These are phyloP conservation scores for Trapa bicornis DNA, from an alignment of 345 rosid species.

Conservation along the genomic window DNA sequence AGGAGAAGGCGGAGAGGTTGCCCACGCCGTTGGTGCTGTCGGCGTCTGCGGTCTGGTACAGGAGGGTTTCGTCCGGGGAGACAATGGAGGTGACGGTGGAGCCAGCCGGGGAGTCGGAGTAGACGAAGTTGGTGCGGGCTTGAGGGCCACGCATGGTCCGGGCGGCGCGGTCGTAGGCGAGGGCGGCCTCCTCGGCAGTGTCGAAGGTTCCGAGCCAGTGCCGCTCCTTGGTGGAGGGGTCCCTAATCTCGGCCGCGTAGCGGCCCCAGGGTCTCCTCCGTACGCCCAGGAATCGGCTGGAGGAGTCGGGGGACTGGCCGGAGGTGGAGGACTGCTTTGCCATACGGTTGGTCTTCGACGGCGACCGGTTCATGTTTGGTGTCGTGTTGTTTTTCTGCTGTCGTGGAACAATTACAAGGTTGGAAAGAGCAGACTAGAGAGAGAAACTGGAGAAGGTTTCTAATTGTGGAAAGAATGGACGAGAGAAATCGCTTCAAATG, in stretches of 20 bases:
- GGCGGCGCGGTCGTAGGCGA: slow-evolving; percentile 76
- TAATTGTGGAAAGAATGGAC: background rate
- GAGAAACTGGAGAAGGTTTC: background rate
- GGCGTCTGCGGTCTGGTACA: background rate
- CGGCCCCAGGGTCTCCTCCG: slow-evolving; percentile 83
- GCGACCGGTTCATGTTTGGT: slow-evolving; percentile 11
- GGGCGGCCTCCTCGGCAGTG: slow-evolving; percentile 74
- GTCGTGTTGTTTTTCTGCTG: background rate
- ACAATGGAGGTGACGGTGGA: slow-evolving; percentile 64
- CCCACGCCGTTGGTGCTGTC: background rate
- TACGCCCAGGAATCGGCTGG: slow-evolving; percentile 50
- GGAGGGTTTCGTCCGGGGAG: slow-evolving; percentile 31
- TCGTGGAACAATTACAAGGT: too few relatives aligned
- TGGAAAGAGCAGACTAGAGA: too few relatives aligned
- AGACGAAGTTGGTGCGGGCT: slow-evolving; percentile 72
- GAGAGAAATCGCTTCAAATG: too few relatives aligned
- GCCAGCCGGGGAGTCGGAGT: slow-evolving; percentile 69
- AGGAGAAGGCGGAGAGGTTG: slow-evolving; percentile 2
- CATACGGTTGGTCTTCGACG: slow-evolving; percentile 37
- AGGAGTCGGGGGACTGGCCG: slow-evolving; percentile 15
- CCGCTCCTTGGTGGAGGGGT: slow-evolving; percentile 72
- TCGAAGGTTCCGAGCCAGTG: slow-evolving; percentile 86
- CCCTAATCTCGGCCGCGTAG: slow-evolving; percentile 76
- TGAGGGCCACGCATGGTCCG: slow-evolving; percentile 65
- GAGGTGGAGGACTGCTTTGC: slow-evolving; percentile 29